Evolutionary conservation across 2,329 filamentous ascomycete species (phyloP).

Genomic region (Cordyceps cateniannulata): DNA sequence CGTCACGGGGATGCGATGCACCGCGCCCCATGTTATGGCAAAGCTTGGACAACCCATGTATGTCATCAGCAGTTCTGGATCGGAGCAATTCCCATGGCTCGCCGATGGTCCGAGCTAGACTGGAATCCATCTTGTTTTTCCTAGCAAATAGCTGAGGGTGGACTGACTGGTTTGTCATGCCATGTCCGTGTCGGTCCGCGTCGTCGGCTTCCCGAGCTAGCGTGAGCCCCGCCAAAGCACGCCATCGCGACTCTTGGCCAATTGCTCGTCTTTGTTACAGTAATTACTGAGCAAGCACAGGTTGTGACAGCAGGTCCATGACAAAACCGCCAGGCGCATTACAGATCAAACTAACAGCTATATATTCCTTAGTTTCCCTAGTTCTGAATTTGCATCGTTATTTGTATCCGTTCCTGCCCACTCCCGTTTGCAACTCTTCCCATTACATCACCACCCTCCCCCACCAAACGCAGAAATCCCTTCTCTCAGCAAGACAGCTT

Average conservation of each 20-base stretch:
- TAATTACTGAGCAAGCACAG: too few species aligned
- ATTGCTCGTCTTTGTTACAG: not conserved
- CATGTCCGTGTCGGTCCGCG: not conserved
- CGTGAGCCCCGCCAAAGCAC: slow-evolving; percentile 10
- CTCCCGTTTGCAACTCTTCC: too few species aligned
- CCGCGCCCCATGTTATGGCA: too few species aligned
- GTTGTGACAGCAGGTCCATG: not conserved
- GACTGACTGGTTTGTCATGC: too few species aligned
- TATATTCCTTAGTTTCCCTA: not conserved
- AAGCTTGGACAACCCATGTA: too few species aligned
- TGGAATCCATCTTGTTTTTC: too few species aligned
- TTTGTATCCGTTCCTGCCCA: not conserved
- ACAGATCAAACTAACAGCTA: not conserved
- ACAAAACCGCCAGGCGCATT: not conserved
- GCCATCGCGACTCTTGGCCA: not conserved
- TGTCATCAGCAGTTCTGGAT: too few species aligned
- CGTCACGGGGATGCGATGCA: too few species aligned
- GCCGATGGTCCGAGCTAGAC: too few species aligned
- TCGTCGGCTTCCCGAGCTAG: not conserved
- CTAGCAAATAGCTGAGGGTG: too few species aligned
- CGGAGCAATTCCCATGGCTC: too few species aligned
- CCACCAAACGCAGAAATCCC: not conserved
- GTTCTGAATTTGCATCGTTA: not conserved
- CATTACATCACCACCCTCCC: not conserved
- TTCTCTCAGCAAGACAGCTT: too few species aligned